Evolutionary conservation across 2,329 filamentous ascomycete genomes (phyloP), one percentile per base, ranked within the genome.

Genomic region (Aspergillus carbonarius): DNA sequence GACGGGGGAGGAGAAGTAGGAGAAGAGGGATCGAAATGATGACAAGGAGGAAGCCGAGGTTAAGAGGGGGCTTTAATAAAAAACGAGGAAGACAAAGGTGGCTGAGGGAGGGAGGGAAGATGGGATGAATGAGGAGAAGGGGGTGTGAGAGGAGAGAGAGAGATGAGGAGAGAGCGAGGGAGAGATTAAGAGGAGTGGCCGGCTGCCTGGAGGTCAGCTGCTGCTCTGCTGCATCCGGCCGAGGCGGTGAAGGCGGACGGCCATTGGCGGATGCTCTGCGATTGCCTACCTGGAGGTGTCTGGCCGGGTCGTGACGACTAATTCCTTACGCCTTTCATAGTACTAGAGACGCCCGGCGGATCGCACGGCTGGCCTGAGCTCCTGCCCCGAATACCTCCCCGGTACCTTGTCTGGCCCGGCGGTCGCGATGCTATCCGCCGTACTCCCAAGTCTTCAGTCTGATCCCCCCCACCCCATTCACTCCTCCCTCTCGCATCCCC

Each of bases 201-300:
- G 59, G 58, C 57, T 64, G 60, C 53, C 52, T 52, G 48, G 51
- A 49, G 57, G 59, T 62, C 61, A 58, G 55, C 62, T 61, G 62
- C 55, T 58, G 53, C 37, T 15, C 37, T 37, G 50, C 62, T 65
- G 60, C 57, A 60, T 61, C 35, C 60, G 61, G 60, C 53, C 59
- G 66, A 64, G 66, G 70, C 70, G 71, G 70, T 70, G 64, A 67
- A 63, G 53, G 51, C 32, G 9, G 25, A 40, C 23, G 25, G 53
- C 34, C 46, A 49, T 42, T 55, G 46, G 51, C 50, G 44, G 32
- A 44, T 58, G 40, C 47, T 18, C 30, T 32, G 30, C 30, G 30
- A 32, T 32, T 8, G 30, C 8, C 30, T 32, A 9, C 9, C 30
- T 9, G 30, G 9, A 23, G 23, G 9, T 32, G 30, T 32, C 30